A percentile compares a stretch with the other conserved stretches of the same genome.
Conservation (phyloP, 345 rosid genomes). For the Euphorbia peplus region DNA sequence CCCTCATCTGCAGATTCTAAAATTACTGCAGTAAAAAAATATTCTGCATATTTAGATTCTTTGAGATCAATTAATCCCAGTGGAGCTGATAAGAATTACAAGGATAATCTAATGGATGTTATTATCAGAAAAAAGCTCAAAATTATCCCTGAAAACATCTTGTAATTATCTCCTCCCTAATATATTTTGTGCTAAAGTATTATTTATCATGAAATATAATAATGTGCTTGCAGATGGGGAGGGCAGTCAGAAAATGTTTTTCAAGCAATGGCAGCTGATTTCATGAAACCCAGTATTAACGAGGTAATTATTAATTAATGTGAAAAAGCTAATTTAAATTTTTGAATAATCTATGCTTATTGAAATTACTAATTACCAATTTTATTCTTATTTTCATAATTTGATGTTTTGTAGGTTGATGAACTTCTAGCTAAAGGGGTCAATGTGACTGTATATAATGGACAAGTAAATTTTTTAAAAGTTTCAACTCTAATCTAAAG, state of each 20-base stretch:
- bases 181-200: not conserved
- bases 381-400: not conserved
- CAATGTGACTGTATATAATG: conserved; percentile 75
- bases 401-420: conserved; percentile 48
- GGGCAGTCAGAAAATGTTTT: conserved; percentile 55
- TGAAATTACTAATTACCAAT: too few relatives aligned
- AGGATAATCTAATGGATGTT: conserved; percentile 57
- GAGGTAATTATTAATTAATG: too few relatives aligned
- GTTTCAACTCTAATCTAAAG: not conserved
- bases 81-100: conserved; percentile 27
- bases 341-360: too few relatives aligned
- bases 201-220: not conserved
- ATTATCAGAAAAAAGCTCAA: conserved; percentile 62
- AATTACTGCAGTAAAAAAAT: conserved; percentile 31
- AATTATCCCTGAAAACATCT: conserved; percentile 63
- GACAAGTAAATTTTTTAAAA: too few relatives aligned
- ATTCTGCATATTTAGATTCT: conserved; percentile 49
- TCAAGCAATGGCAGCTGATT: conserved; percentile 45
- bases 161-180: conserved; percentile 31
- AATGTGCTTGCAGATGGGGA: conserved; percentile 54
- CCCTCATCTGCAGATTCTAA: conserved; percentile 19
- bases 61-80: conserved; percentile 28
- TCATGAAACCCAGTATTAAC: conserved; percentile 72
- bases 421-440: conserved; percentile 69
- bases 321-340: too few relatives aligned